Conservation (phyloP, 306 rosid genomes). For the Cucumis cinereus region DNA sequence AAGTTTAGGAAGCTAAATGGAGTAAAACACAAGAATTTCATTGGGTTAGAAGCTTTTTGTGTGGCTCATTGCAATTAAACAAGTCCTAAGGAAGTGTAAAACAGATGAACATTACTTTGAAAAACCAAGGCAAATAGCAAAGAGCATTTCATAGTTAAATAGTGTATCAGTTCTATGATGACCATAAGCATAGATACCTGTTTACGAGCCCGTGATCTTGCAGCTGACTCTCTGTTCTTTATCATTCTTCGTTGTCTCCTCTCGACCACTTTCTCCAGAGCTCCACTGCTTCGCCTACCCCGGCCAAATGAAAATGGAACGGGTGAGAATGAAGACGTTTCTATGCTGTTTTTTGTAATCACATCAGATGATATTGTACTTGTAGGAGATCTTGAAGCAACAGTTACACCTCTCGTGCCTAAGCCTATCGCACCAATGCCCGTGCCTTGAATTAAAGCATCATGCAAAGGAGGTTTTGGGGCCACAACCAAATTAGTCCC, state of each 20-base stretch:
- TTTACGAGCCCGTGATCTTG: slow-evolving; percentile 95
- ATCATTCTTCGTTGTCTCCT: slow-evolving; percentile 97
- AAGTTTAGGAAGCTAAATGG: background rate
- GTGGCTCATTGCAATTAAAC: background rate
- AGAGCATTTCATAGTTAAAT: background rate
- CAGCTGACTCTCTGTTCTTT: slow-evolving; percentile 94
- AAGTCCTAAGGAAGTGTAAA: background rate
- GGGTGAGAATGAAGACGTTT: slow-evolving; percentile 37
- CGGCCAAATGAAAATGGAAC: slow-evolving; percentile 54
- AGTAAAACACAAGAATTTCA: background rate
- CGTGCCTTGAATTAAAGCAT: slow-evolving; percentile 23
- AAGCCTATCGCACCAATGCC: slow-evolving; percentile 44
- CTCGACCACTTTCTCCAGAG: slow-evolving; percentile 76
- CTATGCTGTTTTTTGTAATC: slow-evolving; percentile 21
- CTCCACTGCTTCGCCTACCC: slow-evolving; percentile 47
- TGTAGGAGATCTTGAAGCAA: slow-evolving; percentile 34
- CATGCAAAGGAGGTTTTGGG: slow-evolving; percentile 39
- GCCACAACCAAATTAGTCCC: slow-evolving; percentile 34
- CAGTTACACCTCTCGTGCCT: slow-evolving; percentile 23
- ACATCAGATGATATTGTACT: slow-evolving; percentile 46
- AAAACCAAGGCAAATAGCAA: background rate
- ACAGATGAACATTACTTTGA: background rate
- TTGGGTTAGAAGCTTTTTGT: background rate
- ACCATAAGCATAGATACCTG: slow-evolving; percentile 39
- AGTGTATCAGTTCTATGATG: background rate